Percentiles rank a stretch among this genome's conserved stretches.
phyloP scores from a whole-genome alignment of 345 rosid species.

The Acer campestre region DNA sequence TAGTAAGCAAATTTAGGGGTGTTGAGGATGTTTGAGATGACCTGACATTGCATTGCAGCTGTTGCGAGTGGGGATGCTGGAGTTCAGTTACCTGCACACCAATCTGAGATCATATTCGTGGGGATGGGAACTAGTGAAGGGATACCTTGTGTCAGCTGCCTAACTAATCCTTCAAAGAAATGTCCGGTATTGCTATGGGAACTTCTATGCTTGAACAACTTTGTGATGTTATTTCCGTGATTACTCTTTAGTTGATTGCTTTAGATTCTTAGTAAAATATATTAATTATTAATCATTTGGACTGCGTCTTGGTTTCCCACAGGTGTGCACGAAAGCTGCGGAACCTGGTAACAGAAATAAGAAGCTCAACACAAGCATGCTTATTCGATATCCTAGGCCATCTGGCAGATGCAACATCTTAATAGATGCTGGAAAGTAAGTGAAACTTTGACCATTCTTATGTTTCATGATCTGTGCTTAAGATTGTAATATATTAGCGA shows the following conservation, averaged over 20 bases:
- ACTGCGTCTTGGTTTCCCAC: conserved; percentile 19
- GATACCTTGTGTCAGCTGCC: conserved; percentile 92
- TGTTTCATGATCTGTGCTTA: background rate
- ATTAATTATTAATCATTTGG: conserved; percentile 11
- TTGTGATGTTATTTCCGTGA: background rate
- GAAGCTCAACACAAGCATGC: conserved; percentile 81
- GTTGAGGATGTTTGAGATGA: conserved; percentile 11
- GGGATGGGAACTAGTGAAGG: conserved; percentile 99
- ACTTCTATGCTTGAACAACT: background rate
- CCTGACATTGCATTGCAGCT: conserved; percentile 37
- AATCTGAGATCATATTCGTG: conserved; percentile 75
- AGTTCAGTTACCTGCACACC: conserved; percentile 33
- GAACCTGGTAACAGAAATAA: conserved; percentile 75
- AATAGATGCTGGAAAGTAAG: conserved; percentile 95
- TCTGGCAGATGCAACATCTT: conserved; percentile 59
- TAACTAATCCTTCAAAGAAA: conserved; percentile 72
- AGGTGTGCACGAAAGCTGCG: conserved; percentile 85
- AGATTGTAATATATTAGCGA: background rate
- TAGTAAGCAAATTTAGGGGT: background rate
- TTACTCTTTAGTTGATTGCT: conserved; percentile 12
- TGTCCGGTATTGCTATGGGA: conserved; percentile 57
- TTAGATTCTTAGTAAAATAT: background rate
- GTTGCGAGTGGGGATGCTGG: conserved; percentile 31
- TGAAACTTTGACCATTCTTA: conserved; percentile 15
- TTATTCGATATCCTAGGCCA: conserved; percentile 58